A percentile compares a stretch with the other conserved stretches of the same genome.
Conservation (phyloP, 139 green algal genomes). For the Coccomyxa sp. region DNA sequence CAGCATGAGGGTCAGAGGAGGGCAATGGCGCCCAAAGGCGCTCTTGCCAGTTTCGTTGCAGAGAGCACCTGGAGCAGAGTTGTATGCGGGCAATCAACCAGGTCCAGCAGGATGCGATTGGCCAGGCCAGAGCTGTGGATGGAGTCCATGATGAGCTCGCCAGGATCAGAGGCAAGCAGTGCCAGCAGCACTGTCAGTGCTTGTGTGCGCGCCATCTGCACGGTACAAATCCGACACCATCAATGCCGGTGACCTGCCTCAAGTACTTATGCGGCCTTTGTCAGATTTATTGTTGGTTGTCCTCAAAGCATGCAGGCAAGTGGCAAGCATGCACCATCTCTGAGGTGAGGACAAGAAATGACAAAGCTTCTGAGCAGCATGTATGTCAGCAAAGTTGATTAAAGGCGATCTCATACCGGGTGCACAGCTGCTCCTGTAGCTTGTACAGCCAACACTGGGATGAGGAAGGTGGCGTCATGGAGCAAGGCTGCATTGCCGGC, state of each 20-base stretch:
- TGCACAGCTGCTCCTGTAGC: constrained; percentile 23
- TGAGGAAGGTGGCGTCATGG: constrained; percentile 9
- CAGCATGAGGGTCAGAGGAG: background rate
- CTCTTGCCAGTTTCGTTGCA: background rate
- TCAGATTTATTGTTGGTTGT: background rate
- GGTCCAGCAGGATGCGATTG: constrained; percentile 41
- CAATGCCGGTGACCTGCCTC: background rate
- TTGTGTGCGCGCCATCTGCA: constrained; percentile 23
- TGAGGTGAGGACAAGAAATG: background rate
- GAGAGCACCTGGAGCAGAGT: constrained; percentile 21
- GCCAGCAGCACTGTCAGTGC: constrained; percentile 59
- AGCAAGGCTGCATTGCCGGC: constrained; percentile 29
- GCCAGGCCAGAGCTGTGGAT: constrained; percentile 42
- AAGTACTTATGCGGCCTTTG: background rate
- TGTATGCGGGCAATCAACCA: constrained; percentile 15
- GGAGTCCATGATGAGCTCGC: constrained; percentile 22
- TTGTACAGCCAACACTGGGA: constrained; percentile 41
- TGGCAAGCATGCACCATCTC: background rate
- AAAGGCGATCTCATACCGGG: background rate
- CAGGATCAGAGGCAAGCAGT: constrained; percentile 39
- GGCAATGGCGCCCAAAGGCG: no score
- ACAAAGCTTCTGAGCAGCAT: background rate
- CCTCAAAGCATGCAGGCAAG: background rate
- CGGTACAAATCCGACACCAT: background rate
- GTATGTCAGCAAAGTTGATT: background rate